Evolutionary conservation across 2,329 filamentous ascomycete species (phyloP).

Genomic region (Aspergillus sojae): DNA sequence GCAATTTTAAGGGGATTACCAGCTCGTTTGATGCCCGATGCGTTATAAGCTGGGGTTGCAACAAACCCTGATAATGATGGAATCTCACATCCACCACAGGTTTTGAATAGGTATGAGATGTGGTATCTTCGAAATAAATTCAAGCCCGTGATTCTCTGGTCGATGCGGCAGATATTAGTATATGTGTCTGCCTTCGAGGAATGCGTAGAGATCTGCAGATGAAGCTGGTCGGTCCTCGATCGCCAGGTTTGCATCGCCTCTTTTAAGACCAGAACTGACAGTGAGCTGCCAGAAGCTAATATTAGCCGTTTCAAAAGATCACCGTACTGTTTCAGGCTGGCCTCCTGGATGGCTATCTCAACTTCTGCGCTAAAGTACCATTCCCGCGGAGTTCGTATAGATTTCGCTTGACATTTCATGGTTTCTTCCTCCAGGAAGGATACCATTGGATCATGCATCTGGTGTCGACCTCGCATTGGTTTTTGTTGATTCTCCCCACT

Average conservation of each 20-base stretch:
- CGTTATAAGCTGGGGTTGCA: background rate
- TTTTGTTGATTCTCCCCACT: background rate
- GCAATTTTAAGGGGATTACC: background rate
- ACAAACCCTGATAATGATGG: background rate
- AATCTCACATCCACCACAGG: background rate
- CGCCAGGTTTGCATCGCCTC: background rate
- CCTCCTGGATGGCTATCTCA: background rate
- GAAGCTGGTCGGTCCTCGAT: background rate
- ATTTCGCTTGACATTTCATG: background rate
- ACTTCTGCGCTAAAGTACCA: background rate
- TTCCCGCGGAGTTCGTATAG: background rate
- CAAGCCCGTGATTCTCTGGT: background rate
- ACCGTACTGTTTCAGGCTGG: no score
- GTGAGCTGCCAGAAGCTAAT: background rate
- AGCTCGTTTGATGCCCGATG: background rate
- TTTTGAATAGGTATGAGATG: background rate
- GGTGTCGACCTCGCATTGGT: background rate
- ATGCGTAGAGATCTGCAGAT: background rate
- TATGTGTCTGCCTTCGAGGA: background rate
- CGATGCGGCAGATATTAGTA: background rate
- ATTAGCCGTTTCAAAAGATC: background rate
- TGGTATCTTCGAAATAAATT: background rate
- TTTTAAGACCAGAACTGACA: background rate
- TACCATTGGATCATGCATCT: background rate
- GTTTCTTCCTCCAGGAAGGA: background rate